phyloP scores from a whole-genome alignment of 495 filamentous ascomycete genomes.

The Hypoxylon crocopeplum region DNA sequence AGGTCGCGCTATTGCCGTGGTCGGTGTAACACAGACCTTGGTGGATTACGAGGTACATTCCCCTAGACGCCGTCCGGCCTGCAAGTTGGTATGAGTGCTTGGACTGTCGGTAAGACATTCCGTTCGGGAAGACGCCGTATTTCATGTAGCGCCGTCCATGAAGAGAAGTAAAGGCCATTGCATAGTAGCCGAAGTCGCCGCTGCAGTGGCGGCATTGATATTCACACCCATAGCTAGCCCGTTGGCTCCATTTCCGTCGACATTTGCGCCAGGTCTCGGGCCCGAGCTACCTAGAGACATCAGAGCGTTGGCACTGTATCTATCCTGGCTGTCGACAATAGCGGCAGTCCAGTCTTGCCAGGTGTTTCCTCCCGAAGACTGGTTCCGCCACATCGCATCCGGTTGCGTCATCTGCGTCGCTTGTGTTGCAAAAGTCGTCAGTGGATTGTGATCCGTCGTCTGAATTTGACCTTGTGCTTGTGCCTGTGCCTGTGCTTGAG shows the following conservation, averaged over 20 bases:
- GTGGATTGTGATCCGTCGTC: constrained; percentile 34
- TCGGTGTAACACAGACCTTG: background rate
- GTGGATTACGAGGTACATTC: background rate
- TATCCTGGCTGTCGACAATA: constrained; percentile 53
- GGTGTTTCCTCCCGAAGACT: constrained; percentile 45
- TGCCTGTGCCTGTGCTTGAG: constrained; percentile 34
- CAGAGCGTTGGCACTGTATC: constrained; percentile 51
- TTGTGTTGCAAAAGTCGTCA: constrained; percentile 37
- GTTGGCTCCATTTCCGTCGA: constrained; percentile 16
- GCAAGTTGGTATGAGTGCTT: too few species aligned
- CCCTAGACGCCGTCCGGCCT: background rate
- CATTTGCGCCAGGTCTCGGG: constrained; percentile 27
- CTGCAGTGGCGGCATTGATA: constrained; percentile 29
- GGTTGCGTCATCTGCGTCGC: constrained; percentile 39
- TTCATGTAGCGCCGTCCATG: constrained; percentile 38
- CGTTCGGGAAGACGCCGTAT: background rate
- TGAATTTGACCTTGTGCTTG: constrained; percentile 40
- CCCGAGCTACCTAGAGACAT: constrained; percentile 46
- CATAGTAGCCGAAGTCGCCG: constrained; percentile 31
- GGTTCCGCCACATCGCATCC: constrained; percentile 40
- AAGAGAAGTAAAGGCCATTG: constrained; percentile 42
- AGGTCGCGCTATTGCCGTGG: background rate
- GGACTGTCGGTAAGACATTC: background rate
- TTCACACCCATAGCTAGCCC: constrained; percentile 26
- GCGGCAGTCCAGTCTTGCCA: constrained; percentile 58